These are phyloP conservation scores for Penicillium canescens DNA, from an alignment of 495 filamentous ascomycete species.

Conservation along the genomic window DNA sequence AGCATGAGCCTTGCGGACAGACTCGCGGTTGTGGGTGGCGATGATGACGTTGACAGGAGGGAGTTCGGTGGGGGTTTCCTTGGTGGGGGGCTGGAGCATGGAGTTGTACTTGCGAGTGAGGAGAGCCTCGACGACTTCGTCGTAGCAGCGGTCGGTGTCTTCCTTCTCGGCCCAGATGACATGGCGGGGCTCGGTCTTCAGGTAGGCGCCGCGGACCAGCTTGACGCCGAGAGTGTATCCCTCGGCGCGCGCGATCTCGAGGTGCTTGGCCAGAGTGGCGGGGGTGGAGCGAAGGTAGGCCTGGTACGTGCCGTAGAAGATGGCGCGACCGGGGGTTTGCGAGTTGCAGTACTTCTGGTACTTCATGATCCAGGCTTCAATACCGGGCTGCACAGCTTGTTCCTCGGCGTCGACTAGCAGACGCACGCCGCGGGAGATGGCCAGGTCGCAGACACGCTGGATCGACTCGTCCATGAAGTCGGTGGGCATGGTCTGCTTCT, in stretches of 20 bases:
- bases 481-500: slow-evolving; percentile 56
- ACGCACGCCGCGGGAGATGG: slow-evolving; percentile 65
- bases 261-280: slow-evolving; percentile 61
- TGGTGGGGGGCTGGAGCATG: slow-evolving; percentile 43
- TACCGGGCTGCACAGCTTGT: slow-evolving; percentile 73
- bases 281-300: slow-evolving; percentile 79
- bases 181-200: slow-evolving; percentile 75
- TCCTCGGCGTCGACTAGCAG: slow-evolving; percentile 94
- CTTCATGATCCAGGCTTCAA: slow-evolving; percentile 79
- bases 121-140: slow-evolving; percentile 59
- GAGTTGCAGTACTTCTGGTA: slow-evolving; percentile 82
- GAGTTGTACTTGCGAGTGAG: slow-evolving; percentile 56
- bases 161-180: slow-evolving; percentile 80
- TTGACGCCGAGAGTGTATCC: slow-evolving; percentile 85
- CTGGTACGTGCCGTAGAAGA: slow-evolving; percentile 79
- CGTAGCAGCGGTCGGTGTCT: slow-evolving; percentile 72
- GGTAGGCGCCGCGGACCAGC: slow-evolving; percentile 88
- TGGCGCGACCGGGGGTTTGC: slow-evolving; percentile 54
- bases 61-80: slow-evolving; percentile 42
- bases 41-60: slow-evolving; percentile 72
- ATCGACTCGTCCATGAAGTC: slow-evolving; percentile 68
- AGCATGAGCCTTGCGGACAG: slow-evolving; percentile 68
- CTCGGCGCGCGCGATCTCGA: slow-evolving; percentile 63
- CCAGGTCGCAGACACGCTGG: slow-evolving; percentile 73
- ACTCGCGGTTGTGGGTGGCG: slow-evolving; percentile 89